Evolutionary conservation across 1,284 basidiomycete genomes (phyloP), one percentile per base, ranked within the genome.

Genomic region (Ustilago trichophora): DNA sequence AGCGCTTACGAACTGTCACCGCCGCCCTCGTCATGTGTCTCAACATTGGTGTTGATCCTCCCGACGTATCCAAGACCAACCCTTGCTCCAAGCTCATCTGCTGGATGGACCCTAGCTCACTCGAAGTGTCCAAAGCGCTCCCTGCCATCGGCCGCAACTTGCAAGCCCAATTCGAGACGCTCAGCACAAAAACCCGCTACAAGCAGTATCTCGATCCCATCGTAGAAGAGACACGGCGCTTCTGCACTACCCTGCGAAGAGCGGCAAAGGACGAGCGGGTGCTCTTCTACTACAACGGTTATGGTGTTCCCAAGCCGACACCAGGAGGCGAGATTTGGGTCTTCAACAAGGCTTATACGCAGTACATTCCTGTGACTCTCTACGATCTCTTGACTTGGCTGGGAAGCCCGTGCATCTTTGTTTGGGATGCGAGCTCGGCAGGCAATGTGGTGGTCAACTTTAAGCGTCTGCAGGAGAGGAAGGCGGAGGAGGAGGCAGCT

Each of bases 361-460:
- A 98, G 82, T 98, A 98, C 82, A 98, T 98, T 54, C 95, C 95
- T 0, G 91, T 98, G 19, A 94, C 92, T 7, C 85, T 98, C 38
- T 91, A 91, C 81, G 94, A 98, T 75, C 85, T 98, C 11, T 93
- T 96, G 81, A 87, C 86, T 35, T 96, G 93, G 92, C 76, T 83
- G 6, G 82, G 82, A 5, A 92, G 92, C 3, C 95, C 96, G 1
- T 94, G 92, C 49, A 93, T 98, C 51, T 98, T 95, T 79, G 92
- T 98, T 49, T 98, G 95, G 95, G 95, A 98, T 80, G 97, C 95
- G 79, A 96, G 93, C 12, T 91, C 92, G 8, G 94, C 96, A 0
- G 95, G 95, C 0, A 89, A 97, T 81, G 89, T 98, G 42, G 85
- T 98, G 38, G 87, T 87, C 65, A 98, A 96, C 83, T 97, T 96